These are phyloP conservation scores for Cyclanthera cordifolia DNA, from an alignment of 306 rosid species.

Conservation along the genomic window DNA sequence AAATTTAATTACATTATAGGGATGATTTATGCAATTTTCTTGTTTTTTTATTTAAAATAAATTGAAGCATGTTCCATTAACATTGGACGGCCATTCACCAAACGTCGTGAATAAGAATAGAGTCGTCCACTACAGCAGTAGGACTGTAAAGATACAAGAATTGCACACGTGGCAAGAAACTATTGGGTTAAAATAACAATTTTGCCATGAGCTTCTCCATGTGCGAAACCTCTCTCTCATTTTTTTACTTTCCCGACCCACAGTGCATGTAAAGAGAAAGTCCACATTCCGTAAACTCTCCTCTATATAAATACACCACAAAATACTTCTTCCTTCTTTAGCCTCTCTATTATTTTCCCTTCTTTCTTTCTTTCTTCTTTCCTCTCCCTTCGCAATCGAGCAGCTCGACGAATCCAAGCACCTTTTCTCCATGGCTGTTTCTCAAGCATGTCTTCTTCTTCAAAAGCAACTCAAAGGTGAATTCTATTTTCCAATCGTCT, in stretches of 20 bases:
- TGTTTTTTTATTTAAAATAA: too few species aligned
- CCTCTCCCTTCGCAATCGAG: conserved; percentile 14
- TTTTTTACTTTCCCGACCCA: not conserved
- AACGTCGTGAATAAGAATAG: not conserved
- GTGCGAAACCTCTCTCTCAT: not conserved
- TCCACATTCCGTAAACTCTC: not conserved
- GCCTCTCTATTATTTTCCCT: conserved; percentile 1
- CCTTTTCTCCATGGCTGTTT: conserved; percentile 40
- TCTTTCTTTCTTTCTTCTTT: too few species aligned
- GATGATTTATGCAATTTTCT: too few species aligned
- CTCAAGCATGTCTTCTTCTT: conserved; percentile 93
- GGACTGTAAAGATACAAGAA: not conserved
- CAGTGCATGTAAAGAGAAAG: not conserved
- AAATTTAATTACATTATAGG: too few species aligned
- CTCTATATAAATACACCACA: not conserved
- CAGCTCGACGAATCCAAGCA: conserved; percentile 13
- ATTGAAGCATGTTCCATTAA: too few species aligned
- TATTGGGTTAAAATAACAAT: not conserved
- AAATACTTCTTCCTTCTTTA: too few species aligned
- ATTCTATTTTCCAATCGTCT: not conserved
- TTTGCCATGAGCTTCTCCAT: not conserved
- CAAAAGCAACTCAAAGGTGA: conserved; percentile 90
- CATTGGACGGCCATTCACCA: not conserved
- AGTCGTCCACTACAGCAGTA: not conserved
- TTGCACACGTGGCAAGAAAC: not conserved